These are phyloP conservation scores for Somion occarium DNA, from an alignment of 1,284 basidiomycete species.

Conservation along the genomic window DNA sequence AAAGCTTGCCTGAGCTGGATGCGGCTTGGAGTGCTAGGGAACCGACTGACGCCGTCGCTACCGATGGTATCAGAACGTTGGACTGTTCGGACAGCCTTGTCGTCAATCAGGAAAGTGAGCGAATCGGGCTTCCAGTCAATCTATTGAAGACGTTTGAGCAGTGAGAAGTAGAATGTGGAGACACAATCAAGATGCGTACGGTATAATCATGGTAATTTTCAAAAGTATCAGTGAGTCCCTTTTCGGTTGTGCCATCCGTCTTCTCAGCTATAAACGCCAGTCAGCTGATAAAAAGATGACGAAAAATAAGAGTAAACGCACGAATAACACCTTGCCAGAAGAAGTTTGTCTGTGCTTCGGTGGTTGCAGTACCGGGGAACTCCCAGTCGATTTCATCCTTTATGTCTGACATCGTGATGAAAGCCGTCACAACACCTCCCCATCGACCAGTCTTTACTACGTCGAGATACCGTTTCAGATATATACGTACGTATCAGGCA, in stretches of 20 bases:
- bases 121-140: constrained; percentile 74
- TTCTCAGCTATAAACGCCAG: constrained; percentile 26
- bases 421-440: constrained; percentile 76
- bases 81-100: constrained; percentile 63
- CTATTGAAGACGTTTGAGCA: constrained; percentile 28
- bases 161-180: neutral
- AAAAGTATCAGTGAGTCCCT: constrained; percentile 55
- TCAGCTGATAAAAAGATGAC: neutral
- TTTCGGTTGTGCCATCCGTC: constrained; percentile 43
- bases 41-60: constrained; percentile 47
- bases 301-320: constrained; percentile 34
- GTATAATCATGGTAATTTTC: constrained; percentile 74
- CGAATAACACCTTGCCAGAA: constrained; percentile 77
- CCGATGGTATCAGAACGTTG: constrained; percentile 54
- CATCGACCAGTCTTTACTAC: constrained; percentile 67
- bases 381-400: constrained; percentile 90
- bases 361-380: constrained; percentile 59
- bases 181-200: constrained; percentile 32
- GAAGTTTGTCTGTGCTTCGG: constrained; percentile 69
- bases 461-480: constrained; percentile 3
- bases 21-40: constrained; percentile 73
- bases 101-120: constrained; percentile 68
- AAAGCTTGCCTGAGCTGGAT: constrained; percentile 64
- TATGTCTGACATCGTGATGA: constrained; percentile 82
- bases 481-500: neutral